These are phyloP conservation scores for Cylindrotheca fusiformis DNA, from an alignment of 108 stramenopile genomes.

Conservation along the genomic window DNA sequence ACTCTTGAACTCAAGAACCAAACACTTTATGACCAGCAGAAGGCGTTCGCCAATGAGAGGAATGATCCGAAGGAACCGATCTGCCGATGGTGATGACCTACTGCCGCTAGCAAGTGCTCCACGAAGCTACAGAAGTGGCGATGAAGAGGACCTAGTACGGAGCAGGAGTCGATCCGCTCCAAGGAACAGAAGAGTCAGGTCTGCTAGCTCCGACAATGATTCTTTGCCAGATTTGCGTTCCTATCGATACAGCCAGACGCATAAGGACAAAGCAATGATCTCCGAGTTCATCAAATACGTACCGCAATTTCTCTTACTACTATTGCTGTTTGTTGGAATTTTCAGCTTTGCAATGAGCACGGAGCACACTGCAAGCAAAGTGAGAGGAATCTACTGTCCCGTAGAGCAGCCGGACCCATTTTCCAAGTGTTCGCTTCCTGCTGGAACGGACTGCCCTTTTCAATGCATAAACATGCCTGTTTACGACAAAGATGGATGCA, in stretches of 20 bases:
- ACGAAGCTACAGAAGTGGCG: not conserved
- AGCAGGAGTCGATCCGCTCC: no score
- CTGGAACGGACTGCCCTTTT: not conserved
- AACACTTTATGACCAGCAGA: not conserved
- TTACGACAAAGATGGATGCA: not conserved
- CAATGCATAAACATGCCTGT: not conserved
- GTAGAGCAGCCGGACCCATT: not conserved
- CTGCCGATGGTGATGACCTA: not conserved
- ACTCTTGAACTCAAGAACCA: no score
- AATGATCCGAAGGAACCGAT: not conserved
- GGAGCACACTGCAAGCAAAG: not conserved
- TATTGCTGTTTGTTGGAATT: not conserved
- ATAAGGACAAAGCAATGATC: not conserved
- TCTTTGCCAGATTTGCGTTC: no score
- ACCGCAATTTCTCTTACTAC: not conserved
- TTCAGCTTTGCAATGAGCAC: not conserved
- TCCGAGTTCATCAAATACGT: not conserved
- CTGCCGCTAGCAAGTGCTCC: not conserved
- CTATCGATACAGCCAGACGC: no score
- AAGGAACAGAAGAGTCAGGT: no score
- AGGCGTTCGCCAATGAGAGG: not conserved
- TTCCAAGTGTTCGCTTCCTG: not conserved
- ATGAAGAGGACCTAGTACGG: not conserved
- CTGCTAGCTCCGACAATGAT: no score
- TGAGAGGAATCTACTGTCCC: not conserved